Evolutionary conservation across 495 filamentous ascomycete species (phyloP), one percentile per base, ranked within the genome.

Genomic region (Aspergillus biplanus): DNA sequence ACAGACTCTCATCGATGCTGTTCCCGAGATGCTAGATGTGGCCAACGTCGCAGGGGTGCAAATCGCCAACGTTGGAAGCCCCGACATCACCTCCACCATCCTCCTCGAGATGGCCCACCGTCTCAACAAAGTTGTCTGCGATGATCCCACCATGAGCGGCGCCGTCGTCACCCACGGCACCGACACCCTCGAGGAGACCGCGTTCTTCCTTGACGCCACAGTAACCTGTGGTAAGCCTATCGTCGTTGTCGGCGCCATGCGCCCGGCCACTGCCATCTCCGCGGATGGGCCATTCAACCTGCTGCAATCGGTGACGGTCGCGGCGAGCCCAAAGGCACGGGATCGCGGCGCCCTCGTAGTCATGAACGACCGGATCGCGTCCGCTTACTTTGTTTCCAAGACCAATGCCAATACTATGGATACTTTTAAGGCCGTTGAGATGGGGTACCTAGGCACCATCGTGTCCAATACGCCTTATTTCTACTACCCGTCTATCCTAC

Each of bases 151-250:
- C 50, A 77, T 77, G 65, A 67, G 75, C 44, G 79, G 80, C 16
- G 79, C 78, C 5, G 78, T 82, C 21, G 67, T 83, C 56, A 82
- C 81, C 55, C 81, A 83, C 65, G 80, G 81, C 60, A 83, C 81
- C 32, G 81, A 83, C 65, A 81, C 79, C 0, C 70, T 82, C 27
- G 80, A 83, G 58, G 81, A 83, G 67, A 76, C 79, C 0, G 75
- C 80, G 47, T 83, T 82, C 74, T 83, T 82, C 73, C 63, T 82
- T 15, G 77, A 81, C 63, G 69, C 76, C 1, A 81, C 78, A 2
- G 69, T 82, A 50, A 78, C 76, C 63, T 79, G 78, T 49, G 69
- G 66, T 18, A 83, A 83, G 65, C 80, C 80, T 37, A 73, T 83
- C 9, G 74, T 83, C 13, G 64, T 78, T 59, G 81, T 82, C 35